Evolutionary conservation across 352 stramenopile genomes (phyloP).

Genomic region (Globisporangium megalacanthum): DNA sequence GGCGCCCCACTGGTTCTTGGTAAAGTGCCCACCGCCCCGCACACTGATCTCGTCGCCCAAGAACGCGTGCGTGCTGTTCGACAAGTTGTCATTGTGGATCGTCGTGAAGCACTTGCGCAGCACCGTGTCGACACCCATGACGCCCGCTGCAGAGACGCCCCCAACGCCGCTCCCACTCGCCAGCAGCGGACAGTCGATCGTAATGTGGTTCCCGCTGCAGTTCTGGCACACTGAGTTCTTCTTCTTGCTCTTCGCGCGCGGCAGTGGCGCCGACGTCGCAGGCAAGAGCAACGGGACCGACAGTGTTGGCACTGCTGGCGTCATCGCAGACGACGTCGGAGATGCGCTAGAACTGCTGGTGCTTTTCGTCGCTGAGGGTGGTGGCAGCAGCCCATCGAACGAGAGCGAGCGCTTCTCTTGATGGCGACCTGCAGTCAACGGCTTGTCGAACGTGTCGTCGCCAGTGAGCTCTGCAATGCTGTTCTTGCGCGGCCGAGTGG

Average conservation of each 20-base stretch:
- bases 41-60: constrained; percentile 84
- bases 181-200: constrained; percentile 66
- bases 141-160: constrained; percentile 1
- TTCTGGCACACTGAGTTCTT: constrained; percentile 68
- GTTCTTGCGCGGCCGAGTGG: not conserved
- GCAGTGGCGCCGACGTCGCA: constrained; percentile 16
- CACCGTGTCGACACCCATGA: constrained; percentile 50
- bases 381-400: constrained; percentile 17
- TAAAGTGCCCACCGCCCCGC: constrained; percentile 50
- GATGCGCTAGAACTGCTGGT: not conserved
- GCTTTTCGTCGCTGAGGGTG: not conserved
- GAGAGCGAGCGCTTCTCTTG: constrained; percentile 37
- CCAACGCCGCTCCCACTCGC: constrained; percentile 29
- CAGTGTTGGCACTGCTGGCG: constrained; percentile 13
- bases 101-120: constrained; percentile 85
- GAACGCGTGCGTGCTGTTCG: constrained; percentile 82
- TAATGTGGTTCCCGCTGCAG: constrained; percentile 80
- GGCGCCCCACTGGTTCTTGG: constrained; percentile 27
- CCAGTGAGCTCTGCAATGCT: not conserved
- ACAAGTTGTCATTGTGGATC: constrained; percentile 81
- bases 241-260: constrained; percentile 52
- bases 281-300: constrained; percentile 22
- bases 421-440: constrained; percentile 34
- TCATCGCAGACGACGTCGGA: constrained; percentile 13
- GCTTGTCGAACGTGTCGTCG: constrained; percentile 25